phyloP scores from a whole-genome alignment of 2,329 filamentous ascomycete species.

The Lithohypha guttulata region DNA sequence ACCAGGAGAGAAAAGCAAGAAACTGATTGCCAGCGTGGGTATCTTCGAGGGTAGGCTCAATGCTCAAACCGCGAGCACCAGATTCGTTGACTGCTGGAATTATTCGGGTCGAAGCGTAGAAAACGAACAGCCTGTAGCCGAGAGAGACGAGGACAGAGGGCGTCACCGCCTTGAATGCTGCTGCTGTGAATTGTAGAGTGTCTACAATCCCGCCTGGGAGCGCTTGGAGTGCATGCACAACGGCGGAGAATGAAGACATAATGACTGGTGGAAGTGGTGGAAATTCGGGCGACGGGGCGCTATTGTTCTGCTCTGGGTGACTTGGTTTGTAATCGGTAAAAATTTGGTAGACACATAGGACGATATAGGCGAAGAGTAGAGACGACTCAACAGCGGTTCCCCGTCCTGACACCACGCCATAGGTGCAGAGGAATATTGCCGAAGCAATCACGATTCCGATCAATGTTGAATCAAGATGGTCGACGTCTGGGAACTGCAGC shows the following conservation, averaged over 20 bases:
- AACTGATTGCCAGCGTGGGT: slow-evolving; percentile 70
- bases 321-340: slow-evolving; percentile 96
- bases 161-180: slow-evolving; percentile 89
- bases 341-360: slow-evolving; percentile 98
- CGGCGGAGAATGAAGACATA: slow-evolving; percentile 93
- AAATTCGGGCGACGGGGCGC: slow-evolving; percentile 57
- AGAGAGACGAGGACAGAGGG: slow-evolving; percentile 93
- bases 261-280: slow-evolving; percentile 94
- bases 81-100: slow-evolving; percentile 86
- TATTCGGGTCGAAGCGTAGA: slow-evolving; percentile 90
- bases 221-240: slow-evolving; percentile 71
- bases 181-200: slow-evolving; percentile 73
- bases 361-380: slow-evolving; percentile 88
- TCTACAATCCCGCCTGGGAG: slow-evolving; percentile 77
- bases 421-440: slow-evolving; percentile 81
- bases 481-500: slow-evolving; percentile 83
- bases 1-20: slow-evolving; percentile 79
- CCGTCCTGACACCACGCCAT: slow-evolving; percentile 85
- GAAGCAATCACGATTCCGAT: slow-evolving; percentile 91
- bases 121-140: slow-evolving; percentile 83
- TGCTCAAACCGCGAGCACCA: slow-evolving; percentile 68
- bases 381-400: slow-evolving; percentile 95
- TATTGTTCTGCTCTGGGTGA: slow-evolving; percentile 41
- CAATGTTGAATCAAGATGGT: slow-evolving; percentile 80
- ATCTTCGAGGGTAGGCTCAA: slow-evolving; percentile 78